A percentile compares a stretch with the other conserved stretches of the same genome.
Conservation (phyloP, 1,284 basidiomycete genomes). For the Apiotrichum laibachii region DNA sequence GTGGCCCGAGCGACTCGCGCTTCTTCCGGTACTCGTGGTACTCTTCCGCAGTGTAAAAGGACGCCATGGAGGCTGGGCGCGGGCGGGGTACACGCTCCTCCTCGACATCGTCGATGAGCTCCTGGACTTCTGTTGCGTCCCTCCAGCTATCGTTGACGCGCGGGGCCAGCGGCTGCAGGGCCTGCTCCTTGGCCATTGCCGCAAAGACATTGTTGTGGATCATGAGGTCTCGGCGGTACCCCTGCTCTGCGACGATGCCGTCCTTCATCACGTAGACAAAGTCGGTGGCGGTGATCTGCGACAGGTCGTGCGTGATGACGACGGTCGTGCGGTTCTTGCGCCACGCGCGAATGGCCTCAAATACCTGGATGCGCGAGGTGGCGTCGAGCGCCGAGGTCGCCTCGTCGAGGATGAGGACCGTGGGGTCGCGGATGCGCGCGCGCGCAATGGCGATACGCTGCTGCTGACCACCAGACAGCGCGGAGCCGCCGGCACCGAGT, state of each 20-base stretch:
- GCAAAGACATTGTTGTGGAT: conserved; percentile 50
- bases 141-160: conserved; percentile 47
- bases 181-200: conserved; percentile 49
- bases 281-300: conserved; percentile 71
- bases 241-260: conserved; percentile 81
- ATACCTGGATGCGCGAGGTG: conserved; percentile 80
- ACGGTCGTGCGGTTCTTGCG: conserved; percentile 82
- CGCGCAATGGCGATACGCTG: conserved; percentile 90
- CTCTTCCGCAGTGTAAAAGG: not conserved
- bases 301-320: conserved; percentile 93
- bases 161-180: conserved; percentile 37
- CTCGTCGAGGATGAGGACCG: conserved; percentile 91
- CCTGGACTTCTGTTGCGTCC: conserved; percentile 20
- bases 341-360: conserved; percentile 82
- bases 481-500: conserved; percentile 70
- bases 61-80: conserved; percentile 9
- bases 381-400: conserved; percentile 92
- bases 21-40: not conserved
- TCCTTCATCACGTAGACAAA: conserved; percentile 89
- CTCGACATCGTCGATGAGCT: conserved; percentile 3
- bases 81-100: not conserved
- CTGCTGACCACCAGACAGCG: conserved; percentile 86
- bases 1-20: not conserved
- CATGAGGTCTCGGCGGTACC: conserved; percentile 75
- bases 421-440: conserved; percentile 79